Percentiles rank a stretch among this genome's conserved stretches.
These are phyloP conservation scores for Penicillium coprophilum DNA, from an alignment of 495 filamentous ascomycete genomes.

Conservation along the genomic window DNA sequence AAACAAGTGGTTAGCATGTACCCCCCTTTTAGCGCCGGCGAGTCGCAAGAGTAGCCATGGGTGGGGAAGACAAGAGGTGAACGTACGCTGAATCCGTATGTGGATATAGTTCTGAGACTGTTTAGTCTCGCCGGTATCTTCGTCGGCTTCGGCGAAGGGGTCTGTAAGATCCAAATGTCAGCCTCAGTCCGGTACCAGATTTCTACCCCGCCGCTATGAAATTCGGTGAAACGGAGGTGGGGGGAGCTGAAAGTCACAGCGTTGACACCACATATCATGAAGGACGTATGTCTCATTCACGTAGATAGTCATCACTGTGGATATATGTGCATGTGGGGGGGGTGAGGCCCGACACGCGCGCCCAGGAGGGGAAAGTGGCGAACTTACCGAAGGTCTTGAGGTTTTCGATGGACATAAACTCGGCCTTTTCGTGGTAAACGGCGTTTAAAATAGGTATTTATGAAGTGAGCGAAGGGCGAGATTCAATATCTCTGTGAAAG, in stretches of 20 bases:
- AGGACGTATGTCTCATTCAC: neutral
- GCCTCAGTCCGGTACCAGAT: conserved; percentile 33
- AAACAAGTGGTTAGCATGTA: conserved; percentile 25
- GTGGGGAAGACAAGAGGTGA: conserved; percentile 15
- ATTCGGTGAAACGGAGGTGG: conserved; percentile 8
- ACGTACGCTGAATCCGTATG: conserved; percentile 99
- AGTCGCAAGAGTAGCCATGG: conserved; percentile 8
- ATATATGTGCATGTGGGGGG: neutral
- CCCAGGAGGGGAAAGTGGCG: conserved; percentile 32
- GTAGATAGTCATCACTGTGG: neutral
- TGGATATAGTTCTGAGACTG: conserved; percentile 99
- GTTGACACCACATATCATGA: neutral
- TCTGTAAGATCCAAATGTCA: conserved; percentile 58
- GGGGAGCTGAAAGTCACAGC: neutral
- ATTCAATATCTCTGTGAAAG: conserved; percentile 40
- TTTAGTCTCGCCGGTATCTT: conserved; percentile 88
- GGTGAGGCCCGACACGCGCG: conserved; percentile 16
- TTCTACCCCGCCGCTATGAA: conserved; percentile 39
- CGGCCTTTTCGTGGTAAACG: conserved; percentile 48
- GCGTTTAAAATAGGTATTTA: conserved; percentile 45
- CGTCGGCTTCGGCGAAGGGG: conserved; percentile 99
- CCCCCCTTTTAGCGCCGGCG: conserved; percentile 14
- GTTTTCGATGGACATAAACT: conserved; percentile 99
- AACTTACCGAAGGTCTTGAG: conserved; percentile 97
- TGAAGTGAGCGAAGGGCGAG: conserved; percentile 34